Conservation (phyloP, 2,329 filamentous ascomycete genomes). For the Leptographium galeiforme region DNA sequence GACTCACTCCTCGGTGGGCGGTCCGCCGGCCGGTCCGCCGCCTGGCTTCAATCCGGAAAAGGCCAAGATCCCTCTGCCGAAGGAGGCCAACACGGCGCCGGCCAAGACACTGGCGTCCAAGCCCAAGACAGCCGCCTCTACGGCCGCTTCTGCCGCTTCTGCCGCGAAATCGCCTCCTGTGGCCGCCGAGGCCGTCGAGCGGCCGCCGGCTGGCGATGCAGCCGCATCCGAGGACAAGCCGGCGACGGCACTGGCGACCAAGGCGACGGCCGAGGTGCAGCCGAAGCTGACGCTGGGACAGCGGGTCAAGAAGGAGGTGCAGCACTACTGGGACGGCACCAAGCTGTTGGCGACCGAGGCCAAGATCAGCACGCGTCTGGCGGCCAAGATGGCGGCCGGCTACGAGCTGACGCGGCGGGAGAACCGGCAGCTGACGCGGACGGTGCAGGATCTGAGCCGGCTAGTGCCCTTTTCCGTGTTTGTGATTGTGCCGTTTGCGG, state of each 20-base stretch:
- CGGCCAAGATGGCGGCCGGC: slow-evolving; percentile 92
- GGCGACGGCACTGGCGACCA: slow-evolving; percentile 39
- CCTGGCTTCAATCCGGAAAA: slow-evolving; percentile 84
- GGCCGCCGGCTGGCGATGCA: slow-evolving; percentile 11
- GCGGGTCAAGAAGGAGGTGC: slow-evolving; percentile 85
- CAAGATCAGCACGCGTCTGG: slow-evolving; percentile 79
- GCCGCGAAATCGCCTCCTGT: neutral
- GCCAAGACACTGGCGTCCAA: slow-evolving; percentile 19
- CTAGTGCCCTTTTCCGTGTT: slow-evolving; percentile 95
- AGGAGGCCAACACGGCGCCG: slow-evolving; percentile 27
- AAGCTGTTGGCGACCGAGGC: slow-evolving; percentile 89
- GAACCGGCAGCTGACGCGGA: slow-evolving; percentile 81
- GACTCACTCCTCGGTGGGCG: slow-evolving; percentile 34
- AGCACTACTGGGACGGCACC: slow-evolving; percentile 97
- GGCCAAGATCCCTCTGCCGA: slow-evolving; percentile 70
- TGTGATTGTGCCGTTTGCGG: slow-evolving; percentile 90
- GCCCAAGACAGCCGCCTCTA: slow-evolving; percentile 12
- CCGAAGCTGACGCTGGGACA: slow-evolving; percentile 83
- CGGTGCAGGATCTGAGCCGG: slow-evolving; percentile 83
- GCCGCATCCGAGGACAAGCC: slow-evolving; percentile 15
- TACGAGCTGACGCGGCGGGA: slow-evolving; percentile 94
- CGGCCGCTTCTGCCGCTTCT: neutral
- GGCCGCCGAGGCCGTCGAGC: slow-evolving; percentile 10
- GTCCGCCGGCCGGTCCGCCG: slow-evolving; percentile 51
- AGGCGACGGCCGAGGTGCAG: slow-evolving; percentile 48